These are phyloP conservation scores for Phytopythium helicoides DNA, from an alignment of 352 stramenopile genomes.

Conservation along the genomic window DNA sequence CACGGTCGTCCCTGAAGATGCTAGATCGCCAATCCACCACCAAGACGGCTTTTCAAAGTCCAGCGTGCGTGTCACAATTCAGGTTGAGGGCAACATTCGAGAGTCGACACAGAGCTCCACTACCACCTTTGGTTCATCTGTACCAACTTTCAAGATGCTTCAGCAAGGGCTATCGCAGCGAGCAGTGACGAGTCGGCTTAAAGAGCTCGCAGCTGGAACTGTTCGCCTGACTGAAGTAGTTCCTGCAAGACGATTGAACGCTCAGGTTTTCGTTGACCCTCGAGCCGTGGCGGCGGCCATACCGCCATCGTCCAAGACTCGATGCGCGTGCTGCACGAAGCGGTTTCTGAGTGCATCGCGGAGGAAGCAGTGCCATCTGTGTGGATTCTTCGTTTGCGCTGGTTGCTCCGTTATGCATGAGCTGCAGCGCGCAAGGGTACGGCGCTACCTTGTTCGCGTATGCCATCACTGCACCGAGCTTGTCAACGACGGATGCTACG, in stretches of 20 bases:
- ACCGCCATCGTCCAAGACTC: background rate
- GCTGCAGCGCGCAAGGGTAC: slow-evolving; percentile 6
- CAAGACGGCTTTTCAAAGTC: too few species aligned
- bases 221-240: slow-evolving; percentile 9
- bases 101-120: too few species aligned
- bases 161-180: background rate
- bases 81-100: background rate
- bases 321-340: slow-evolving; percentile 24
- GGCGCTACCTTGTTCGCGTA: slow-evolving; percentile 24
- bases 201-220: slow-evolving; percentile 1
- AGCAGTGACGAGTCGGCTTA: background rate
- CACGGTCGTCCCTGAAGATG: slow-evolving; percentile 16
- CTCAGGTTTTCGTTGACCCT: slow-evolving; percentile 6
- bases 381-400: slow-evolving; percentile 56
- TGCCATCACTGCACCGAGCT: slow-evolving; percentile 50
- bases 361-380: slow-evolving; percentile 53
- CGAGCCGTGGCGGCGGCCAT: background rate
- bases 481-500: slow-evolving; percentile 54
- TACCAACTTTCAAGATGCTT: background rate
- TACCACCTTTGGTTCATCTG: too few species aligned
- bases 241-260: slow-evolving; percentile 30
- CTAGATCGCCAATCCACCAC: too few species aligned
- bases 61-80: background rate
- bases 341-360: slow-evolving; percentile 7
- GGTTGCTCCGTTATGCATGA: slow-evolving; percentile 25